A percentile compares a stretch with the other conserved stretches of the same genome.
These are phyloP conservation scores for Hypericum perforatum DNA, from an alignment of 345 rosid genomes.

Conservation along the genomic window DNA sequence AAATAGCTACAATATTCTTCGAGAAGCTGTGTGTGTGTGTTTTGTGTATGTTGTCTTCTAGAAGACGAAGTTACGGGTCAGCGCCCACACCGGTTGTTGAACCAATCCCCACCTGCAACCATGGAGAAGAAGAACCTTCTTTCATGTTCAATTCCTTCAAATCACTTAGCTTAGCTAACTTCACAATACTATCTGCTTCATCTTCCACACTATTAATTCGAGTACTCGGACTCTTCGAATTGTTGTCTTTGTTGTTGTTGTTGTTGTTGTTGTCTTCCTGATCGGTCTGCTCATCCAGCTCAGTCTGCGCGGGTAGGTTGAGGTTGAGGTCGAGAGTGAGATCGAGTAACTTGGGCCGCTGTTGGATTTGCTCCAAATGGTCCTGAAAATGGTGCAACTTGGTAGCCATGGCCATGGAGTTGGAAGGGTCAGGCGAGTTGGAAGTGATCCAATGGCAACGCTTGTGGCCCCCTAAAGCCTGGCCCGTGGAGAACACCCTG, in stretches of 20 bases:
- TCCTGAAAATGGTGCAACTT: constrained; percentile 51
- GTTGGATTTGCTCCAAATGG: constrained; percentile 42
- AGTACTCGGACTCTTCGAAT: constrained; percentile 13
- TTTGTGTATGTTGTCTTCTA: too few species aligned
- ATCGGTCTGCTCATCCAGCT: constrained; percentile 11
- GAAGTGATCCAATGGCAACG: constrained; percentile 98
- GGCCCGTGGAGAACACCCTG: constrained; percentile 85
- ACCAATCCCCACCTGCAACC: constrained; percentile 83
- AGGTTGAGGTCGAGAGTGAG: constrained; percentile 63
- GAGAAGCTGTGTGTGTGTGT: too few species aligned
- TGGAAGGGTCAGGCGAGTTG: constrained; percentile 38
- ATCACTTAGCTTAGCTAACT: constrained; percentile 53
- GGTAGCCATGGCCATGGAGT: constrained; percentile 16
- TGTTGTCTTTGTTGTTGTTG: constrained; percentile 6
- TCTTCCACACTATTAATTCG: constrained; percentile 33
- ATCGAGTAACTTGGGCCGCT: constrained; percentile 29
- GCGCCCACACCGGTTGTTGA: constrained; percentile 29
- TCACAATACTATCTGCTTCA: constrained; percentile 54
- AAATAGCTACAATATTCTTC: too few species aligned
- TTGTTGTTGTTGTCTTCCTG: constrained; percentile 10
- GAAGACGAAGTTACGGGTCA: constrained; percentile 19
- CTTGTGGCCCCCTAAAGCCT: constrained; percentile 95
- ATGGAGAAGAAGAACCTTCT: constrained; percentile 51
- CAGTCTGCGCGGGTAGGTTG: constrained; percentile 48
- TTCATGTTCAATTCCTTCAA: constrained; percentile 38